These are phyloP conservation scores for Vitis labrusca DNA, from an alignment of 164 flowering plant genomes.

Conservation along the genomic window DNA sequence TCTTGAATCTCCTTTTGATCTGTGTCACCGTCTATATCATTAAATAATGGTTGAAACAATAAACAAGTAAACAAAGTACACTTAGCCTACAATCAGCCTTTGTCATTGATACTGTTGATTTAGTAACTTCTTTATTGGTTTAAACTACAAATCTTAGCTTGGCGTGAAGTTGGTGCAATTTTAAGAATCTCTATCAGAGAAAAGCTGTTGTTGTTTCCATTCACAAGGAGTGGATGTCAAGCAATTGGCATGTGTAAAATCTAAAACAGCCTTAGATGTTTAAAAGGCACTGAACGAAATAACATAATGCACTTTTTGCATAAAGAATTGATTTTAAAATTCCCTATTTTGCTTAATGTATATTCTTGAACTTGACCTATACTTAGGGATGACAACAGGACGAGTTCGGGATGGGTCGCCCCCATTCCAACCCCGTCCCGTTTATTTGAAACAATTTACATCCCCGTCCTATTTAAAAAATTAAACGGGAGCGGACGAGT, in stretches of 20 bases:
- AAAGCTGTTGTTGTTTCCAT: slow-evolving; percentile 17
- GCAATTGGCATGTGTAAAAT: slow-evolving; percentile 6
- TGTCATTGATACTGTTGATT: not conserved
- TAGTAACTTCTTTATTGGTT: not conserved
- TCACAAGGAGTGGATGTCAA: not conserved
- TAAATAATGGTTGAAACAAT: not conserved
- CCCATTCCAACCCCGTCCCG: no score
- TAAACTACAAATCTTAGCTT: not conserved
- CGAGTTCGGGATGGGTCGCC: no score
- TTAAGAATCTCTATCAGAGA: not conserved
- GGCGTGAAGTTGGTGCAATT: not conserved
- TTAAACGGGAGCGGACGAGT: no score
- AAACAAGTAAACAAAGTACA: not conserved
- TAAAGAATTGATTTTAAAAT: not conserved
- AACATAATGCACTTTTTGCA: not conserved
- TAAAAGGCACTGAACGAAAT: not conserved
- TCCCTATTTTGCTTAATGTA: no score
- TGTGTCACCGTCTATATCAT: not conserved
- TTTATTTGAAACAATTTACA: no score
- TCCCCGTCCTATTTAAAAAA: no score
- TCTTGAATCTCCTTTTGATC: not conserved
- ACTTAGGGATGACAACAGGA: no score
- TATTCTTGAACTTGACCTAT: no score
- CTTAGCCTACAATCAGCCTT: not conserved
- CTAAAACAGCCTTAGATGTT: slow-evolving; percentile 14